Base-by-base conservation (phyloP, 2,329 filamentous ascomycete species). In the Trichoderma breve region DNA sequence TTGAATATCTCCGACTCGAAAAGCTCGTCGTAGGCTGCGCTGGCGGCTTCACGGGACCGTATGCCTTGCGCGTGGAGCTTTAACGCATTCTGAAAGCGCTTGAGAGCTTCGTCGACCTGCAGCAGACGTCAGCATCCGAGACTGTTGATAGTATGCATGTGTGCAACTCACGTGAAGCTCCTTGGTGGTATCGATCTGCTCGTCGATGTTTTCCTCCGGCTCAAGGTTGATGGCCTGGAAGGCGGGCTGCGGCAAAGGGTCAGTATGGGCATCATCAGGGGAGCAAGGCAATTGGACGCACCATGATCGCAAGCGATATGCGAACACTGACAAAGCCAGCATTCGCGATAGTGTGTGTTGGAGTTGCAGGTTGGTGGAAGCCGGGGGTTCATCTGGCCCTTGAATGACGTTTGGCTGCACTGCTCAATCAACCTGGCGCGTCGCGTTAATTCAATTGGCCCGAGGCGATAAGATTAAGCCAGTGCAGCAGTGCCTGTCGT, bases 171-270 rank as follows among this genome's bases (percentile, higher is more conserved):
- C 88, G 78, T 97, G 95, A 67, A 99, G 90, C 81, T 98, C 95
- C 80, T 95, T 96, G 39, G 95, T 97, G 77, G 96, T 94, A 80
- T 99, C 96, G 78, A 97, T 86, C 82, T 98, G 95, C 77, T 97
- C 93, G 79, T 97, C 94, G 74, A 92, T 86, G 72, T 93, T 93
- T 78, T 97, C 93, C 83, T 98, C 96, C 11, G 93, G 92, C 82
- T 98, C 95, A 82, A 98, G 89, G 80, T 99, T 99, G 81, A 98
- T 90, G 68, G 95, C 93, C 78, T 92, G 90, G 84, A 97, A 98
- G 77, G 89, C 87, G 75, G 88, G 86, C 88, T 89, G 72, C 51
- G 73, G 71, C 72, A 57, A 55, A 66, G 36, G 24, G 72, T 71
- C 18, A 64, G 73, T 39, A 36, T 39, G n/a, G 26, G 26, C 4